These are phyloP conservation scores for Phytomonas sp. DNA, from an alignment of 208 protist genomes.

Conservation along the genomic window DNA sequence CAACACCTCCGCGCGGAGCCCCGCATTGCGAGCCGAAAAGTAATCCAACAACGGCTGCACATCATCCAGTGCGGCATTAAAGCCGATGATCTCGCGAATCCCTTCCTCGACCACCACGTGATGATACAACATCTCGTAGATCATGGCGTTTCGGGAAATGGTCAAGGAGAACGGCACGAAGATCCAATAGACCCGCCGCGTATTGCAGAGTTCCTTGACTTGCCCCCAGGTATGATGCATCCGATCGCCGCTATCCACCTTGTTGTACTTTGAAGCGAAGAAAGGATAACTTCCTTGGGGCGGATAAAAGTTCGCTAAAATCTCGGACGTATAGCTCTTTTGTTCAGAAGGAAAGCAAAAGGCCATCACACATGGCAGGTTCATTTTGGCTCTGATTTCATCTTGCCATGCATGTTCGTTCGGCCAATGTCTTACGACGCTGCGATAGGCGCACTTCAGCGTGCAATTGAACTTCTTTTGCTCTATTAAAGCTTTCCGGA, in stretches of 20 bases:
- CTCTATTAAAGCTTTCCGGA: not conserved
- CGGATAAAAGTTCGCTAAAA: conserved; percentile 12
- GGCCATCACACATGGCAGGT: conserved; percentile 27
- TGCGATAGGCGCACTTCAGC: conserved; percentile 17
- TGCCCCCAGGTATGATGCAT: conserved; percentile 25
- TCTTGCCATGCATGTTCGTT: conserved; percentile 11
- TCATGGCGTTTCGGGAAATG: conserved; percentile 4
- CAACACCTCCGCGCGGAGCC: conserved; percentile 14
- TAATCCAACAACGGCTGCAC: conserved; percentile 59
- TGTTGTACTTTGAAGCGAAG: conserved; percentile 10
- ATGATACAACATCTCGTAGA: conserved; percentile 51
- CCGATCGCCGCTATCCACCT: conserved; percentile 11
- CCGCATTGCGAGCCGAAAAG: conserved; percentile 31
- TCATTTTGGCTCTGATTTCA: conserved; percentile 25
- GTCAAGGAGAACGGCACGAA: conserved; percentile 16
- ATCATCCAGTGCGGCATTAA: conserved; percentile 48
- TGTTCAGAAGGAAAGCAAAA: conserved; percentile 40
- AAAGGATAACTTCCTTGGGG: conserved; percentile 13
- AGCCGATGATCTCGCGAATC: conserved; percentile 48
- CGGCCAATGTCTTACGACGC: conserved; percentile 23
- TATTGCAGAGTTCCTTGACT: conserved; percentile 19
- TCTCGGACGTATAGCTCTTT: not conserved
- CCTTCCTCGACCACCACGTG: conserved; percentile 34
- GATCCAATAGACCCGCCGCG: conserved; percentile 18
- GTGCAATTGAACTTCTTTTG: conserved; percentile 19